A percentile compares a stretch with the other conserved stretches of the same genome.
These are phyloP conservation scores for Pugionium cornutum DNA, from an alignment of 345 rosid species.

Conservation along the genomic window DNA sequence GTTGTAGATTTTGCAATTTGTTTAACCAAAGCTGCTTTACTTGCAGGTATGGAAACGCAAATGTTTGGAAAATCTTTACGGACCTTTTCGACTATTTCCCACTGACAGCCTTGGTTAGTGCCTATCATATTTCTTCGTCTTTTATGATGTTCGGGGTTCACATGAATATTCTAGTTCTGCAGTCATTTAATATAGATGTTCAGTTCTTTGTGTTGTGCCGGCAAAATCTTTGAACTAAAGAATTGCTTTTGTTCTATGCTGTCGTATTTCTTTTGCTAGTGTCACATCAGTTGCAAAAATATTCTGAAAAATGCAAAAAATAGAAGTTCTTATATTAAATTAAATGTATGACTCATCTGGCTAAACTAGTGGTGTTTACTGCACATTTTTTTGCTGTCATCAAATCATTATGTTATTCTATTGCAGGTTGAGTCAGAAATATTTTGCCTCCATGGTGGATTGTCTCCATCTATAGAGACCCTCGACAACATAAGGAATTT, in stretches of 20 bases:
- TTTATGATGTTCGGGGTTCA: slow-evolving; percentile 11
- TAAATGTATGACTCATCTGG: slow-evolving; percentile 25
- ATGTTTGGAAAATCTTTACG: slow-evolving; percentile 52
- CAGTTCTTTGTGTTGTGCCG: slow-evolving; percentile 11
- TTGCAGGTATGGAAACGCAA: slow-evolving; percentile 93
- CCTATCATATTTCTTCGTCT: slow-evolving; percentile 12
- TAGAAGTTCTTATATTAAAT: slow-evolving; percentile 7
- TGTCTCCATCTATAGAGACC: slow-evolving; percentile 90
- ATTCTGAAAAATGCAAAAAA: slow-evolving; percentile 28
- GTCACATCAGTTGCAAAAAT: slow-evolving; percentile 33
- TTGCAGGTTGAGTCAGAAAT: slow-evolving; percentile 83
- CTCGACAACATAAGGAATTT: slow-evolving; percentile 88
- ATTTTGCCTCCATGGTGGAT: slow-evolving; percentile 58
- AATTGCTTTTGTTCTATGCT: slow-evolving; percentile 17
- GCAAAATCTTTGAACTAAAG: slow-evolving; percentile 14
- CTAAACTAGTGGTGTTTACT: neutral
- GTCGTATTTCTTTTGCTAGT: slow-evolving; percentile 18
- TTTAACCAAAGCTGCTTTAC: slow-evolving; percentile 14
- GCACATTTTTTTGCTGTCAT: neutral
- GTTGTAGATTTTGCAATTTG: slow-evolving; percentile 3
- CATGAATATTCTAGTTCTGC: slow-evolving; percentile 10
- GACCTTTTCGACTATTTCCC: slow-evolving; percentile 97
- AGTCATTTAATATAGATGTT: slow-evolving; percentile 4
- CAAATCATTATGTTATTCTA: slow-evolving; percentile 7
- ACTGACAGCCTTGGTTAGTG: slow-evolving; percentile 91